Percentiles rank a stretch among this genome's conserved stretches.
Conservation (phyloP, 305 asterid species). For the Rubia peregrina region DNA sequence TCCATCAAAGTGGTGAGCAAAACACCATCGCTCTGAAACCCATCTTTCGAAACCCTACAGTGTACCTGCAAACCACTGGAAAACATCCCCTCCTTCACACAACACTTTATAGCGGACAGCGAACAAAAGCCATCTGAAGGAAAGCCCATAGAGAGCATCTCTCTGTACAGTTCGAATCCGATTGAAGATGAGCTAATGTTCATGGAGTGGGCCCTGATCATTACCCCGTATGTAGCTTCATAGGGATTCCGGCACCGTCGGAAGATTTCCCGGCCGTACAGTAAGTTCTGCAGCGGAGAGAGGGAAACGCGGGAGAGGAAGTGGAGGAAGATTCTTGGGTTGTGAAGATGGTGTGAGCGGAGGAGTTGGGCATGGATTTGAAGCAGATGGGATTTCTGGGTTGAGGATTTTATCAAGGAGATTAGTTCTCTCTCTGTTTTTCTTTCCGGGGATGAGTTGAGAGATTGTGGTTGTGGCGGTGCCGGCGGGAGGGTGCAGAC, state of each 20-base stretch:
- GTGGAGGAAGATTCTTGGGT: slow-evolving; percentile 43
- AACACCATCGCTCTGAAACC: slow-evolving; percentile 40
- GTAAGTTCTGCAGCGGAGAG: slow-evolving; percentile 45
- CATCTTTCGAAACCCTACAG: slow-evolving; percentile 45
- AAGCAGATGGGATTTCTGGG: slow-evolving; percentile 39
- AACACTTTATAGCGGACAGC: slow-evolving; percentile 54
- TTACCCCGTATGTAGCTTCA: slow-evolving; percentile 39
- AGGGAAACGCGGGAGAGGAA: slow-evolving; percentile 51
- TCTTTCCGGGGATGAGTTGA: background rate
- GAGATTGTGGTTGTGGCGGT: background rate
- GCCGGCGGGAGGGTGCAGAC: background rate
- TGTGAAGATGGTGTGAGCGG: slow-evolving; percentile 37
- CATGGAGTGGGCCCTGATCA: slow-evolving; percentile 60
- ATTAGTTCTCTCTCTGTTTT: slow-evolving; percentile 29
- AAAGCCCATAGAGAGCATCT: slow-evolving; percentile 39
- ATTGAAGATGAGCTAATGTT: slow-evolving; percentile 32
- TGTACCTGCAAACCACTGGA: slow-evolving; percentile 54
- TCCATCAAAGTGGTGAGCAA: slow-evolving; percentile 63
- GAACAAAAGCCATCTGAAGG: slow-evolving; percentile 46
- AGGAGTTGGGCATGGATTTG: slow-evolving; percentile 62
- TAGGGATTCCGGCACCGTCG: slow-evolving; percentile 37
- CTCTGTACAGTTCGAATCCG: slow-evolving; percentile 45
- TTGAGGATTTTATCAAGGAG: slow-evolving; percentile 49
- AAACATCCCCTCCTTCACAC: slow-evolving; percentile 40
- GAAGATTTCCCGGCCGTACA: slow-evolving; percentile 40